Base-by-base conservation (phyloP, 306 rosid species). In the Cucumis melo region DNA sequence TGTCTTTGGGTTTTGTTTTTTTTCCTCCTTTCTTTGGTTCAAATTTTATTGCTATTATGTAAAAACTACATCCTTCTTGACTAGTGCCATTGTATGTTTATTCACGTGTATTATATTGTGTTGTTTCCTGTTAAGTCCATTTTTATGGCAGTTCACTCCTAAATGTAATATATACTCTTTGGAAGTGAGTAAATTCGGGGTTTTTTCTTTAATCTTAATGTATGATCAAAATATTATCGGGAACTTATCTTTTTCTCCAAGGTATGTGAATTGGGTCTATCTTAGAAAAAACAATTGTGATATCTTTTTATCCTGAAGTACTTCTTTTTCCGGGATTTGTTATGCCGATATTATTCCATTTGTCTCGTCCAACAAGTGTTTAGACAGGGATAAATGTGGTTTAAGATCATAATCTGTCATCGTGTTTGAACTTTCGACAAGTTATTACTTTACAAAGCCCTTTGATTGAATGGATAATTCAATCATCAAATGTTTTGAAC, bases 31-130 rank as follows among this genome's bases (percentile, higher is more conserved):
- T 53, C 17, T 11, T 24, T 16, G 5, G 41, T 46, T 46, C 6
- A 24, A 48, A 48, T 48, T 15, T 48, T 29, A 4, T 71, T 68
- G 55, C 44, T 44, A n/a, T 42, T 54, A 53, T 73, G 78, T 56
- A 73, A 59, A 48, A 56, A 70, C 74, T 56, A 15, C 71, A 84
- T n/a, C 75, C 20, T 39, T 84, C 83, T 78, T 86, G 77, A 42
- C 79, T 81, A 29, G 39, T 73, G 42, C 17, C 36, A 36, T 74
- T 74, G 78, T 74, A 34, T 34, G 51, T 38, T 38, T 29, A 74
- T 50, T 68, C 75, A 74, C 29, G 55, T 74, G 76, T 73, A 73
- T 73, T 73, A 73, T 73, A 73, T 73, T 1, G 0, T 48, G 38
- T 24, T 71, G 6, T 42, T 73, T 10, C 21, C 3, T 48, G 34